Evolutionary conservation across 2,329 filamentous ascomycete genomes (phyloP), one percentile per base, ranked within the genome.

Genomic region (Coniochaeta prunicola): DNA sequence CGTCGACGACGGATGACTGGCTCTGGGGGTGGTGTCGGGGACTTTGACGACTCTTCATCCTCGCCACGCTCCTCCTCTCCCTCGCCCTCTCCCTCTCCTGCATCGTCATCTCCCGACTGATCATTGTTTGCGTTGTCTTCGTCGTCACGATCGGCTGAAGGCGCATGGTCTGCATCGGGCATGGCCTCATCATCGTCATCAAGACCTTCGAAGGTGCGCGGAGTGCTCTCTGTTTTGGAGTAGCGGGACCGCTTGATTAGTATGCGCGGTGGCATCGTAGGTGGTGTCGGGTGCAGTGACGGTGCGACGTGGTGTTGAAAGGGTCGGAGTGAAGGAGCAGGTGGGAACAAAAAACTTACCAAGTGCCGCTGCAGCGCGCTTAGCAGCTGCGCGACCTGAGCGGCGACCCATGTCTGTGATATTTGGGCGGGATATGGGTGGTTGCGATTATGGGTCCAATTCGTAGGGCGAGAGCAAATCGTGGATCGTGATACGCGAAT

Each of bases 1-100:
- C 91, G 86, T 73, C 90, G 90, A 68, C 88, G 84, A 58, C 90
- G 85, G 60, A 91, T 81, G 53, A 88, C 80, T 26, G 83, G 81
- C 59, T 80, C 84, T 28, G 85, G 85, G 1, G 79, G 77, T 21
- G 82, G 80, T 0, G 79, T 77, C 1, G 81, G 78, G 12, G 82
- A 79, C 67, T 83, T 83, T 38, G 68, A 72, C 1, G 76, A 78
- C 12, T 71, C 69, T 15, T 64, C 68, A 30, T 76, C 73, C 3
- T 73, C 73, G 3, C 75, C 74, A n/a, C 71, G 71, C 9, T 63
- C 66, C 55, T 68, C 70, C n/a, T 58, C 59, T 15, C 26, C 40
- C 31, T 31, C n/a, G 21, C 6, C 53, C n/a, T 64, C 81, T 42
- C 74, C 75, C 38, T 79, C 77, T 53, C 70, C 73, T n/a, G n/a